Evolutionary conservation across 2,329 filamentous ascomycete species (phyloP).

Genomic region (Penicillium fuscoglaucum): DNA sequence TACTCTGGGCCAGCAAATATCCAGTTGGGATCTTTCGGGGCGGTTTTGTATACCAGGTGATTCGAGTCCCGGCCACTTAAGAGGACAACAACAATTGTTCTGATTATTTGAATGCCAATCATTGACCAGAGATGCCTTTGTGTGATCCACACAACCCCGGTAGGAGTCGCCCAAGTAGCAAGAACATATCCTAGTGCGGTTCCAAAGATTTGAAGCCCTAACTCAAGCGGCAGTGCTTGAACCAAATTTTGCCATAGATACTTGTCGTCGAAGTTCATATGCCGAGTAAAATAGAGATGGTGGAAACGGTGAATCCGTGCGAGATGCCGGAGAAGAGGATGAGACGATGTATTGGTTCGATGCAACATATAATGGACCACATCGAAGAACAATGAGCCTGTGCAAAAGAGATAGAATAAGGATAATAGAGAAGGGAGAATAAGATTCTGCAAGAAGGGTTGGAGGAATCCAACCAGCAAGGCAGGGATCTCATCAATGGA

Average conservation of each 20-base stretch:
- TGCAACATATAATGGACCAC: slow-evolving; percentile 19
- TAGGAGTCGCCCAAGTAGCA: neutral
- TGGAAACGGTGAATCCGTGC: slow-evolving; percentile 21
- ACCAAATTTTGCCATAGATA: slow-evolving; percentile 17
- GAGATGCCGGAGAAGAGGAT: slow-evolving; percentile 15
- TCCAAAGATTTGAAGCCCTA: slow-evolving; percentile 12
- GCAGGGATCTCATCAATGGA: neutral
- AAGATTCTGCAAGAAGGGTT: neutral
- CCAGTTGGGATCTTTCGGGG: slow-evolving; percentile 19
- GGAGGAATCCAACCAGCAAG: neutral
- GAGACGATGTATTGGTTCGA: slow-evolving; percentile 16
- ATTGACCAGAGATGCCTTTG: slow-evolving; percentile 1
- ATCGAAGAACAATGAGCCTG: slow-evolving; percentile 23
- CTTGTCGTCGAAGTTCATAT: slow-evolving; percentile 17
- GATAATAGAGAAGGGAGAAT: neutral
- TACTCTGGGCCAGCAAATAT: slow-evolving; percentile 21
- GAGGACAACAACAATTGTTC: slow-evolving; percentile 8
- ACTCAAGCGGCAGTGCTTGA: slow-evolving; percentile 21
- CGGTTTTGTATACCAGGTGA: slow-evolving; percentile 16
- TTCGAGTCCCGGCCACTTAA: slow-evolving; percentile 21
- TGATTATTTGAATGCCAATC: neutral
- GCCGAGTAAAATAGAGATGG: slow-evolving; percentile 23
- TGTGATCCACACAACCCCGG: neutral
- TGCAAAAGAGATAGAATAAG: slow-evolving; percentile 16
- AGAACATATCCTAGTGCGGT: slow-evolving; percentile 13